These are phyloP conservation scores for Vigna unguiculata DNA, from an alignment of 306 rosid genomes.

Conservation along the genomic window DNA sequence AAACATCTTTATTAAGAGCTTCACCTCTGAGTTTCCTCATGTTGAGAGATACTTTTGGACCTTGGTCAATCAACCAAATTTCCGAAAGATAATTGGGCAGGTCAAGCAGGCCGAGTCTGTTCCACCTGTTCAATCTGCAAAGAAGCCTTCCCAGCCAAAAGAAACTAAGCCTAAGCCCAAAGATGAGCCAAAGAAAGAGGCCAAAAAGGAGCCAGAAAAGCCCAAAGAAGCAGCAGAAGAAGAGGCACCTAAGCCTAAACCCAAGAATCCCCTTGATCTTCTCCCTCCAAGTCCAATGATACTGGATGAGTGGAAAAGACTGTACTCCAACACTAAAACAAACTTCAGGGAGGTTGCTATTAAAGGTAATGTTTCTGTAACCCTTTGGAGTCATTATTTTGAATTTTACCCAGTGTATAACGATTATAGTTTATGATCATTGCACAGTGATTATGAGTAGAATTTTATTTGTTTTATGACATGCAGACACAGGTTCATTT, in stretches of 20 bases:
- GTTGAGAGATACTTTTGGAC: constrained; percentile 98
- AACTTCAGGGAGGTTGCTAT: constrained; percentile 89
- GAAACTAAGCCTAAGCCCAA: constrained; percentile 70
- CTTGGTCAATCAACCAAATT: constrained; percentile 88
- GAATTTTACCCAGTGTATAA: background rate
- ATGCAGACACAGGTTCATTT: background rate
- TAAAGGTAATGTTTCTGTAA: constrained; percentile 54
- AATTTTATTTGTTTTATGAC: background rate
- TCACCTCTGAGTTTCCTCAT: constrained; percentile 83
- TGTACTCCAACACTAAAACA: constrained; percentile 78
- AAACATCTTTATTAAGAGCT: constrained; percentile 60
- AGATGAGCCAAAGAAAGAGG: constrained; percentile 71
- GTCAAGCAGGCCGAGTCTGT: constrained; percentile 67
- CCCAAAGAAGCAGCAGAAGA: constrained; percentile 59
- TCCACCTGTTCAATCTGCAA: constrained; percentile 59
- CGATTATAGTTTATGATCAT: background rate
- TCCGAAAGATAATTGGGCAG: constrained; percentile 73
- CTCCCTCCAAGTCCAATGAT: constrained; percentile 83
- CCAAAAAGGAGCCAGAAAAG: constrained; percentile 47
- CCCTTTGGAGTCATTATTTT: background rate
- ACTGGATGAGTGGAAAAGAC: constrained; percentile 88
- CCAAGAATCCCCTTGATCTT: constrained; percentile 77
- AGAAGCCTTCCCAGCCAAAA: constrained; percentile 77
- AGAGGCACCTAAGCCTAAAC: constrained; percentile 79
- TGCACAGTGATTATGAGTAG: background rate